Base-by-base conservation (phyloP, 257 asterid species). In the Penstemon barbatus region DNA sequence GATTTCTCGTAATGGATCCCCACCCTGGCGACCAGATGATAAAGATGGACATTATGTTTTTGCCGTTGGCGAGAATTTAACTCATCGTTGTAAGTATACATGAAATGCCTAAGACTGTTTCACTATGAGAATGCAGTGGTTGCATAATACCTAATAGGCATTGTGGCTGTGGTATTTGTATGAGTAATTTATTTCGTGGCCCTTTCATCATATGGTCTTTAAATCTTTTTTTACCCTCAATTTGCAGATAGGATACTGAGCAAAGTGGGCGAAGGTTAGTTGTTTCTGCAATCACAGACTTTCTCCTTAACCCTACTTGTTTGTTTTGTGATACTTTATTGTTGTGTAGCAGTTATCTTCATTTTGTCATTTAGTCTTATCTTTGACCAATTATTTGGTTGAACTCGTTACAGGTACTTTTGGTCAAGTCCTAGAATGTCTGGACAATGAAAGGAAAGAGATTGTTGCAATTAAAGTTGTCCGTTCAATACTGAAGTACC, bases 201-300 rank as follows among this genome's bases (percentile, higher is more conserved):
- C 63, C 4, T 37, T 36, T 42, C 25, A 4, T 46, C 13, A 63
- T 19, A 3, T 49, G 11, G 54, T 9, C 39, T 8, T 75, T 69
- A 64, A 66, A 80, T 70, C 68, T 6, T 52, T 57, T 56, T 46
- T n/a, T 67, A 45, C 72, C 54, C 69, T 71, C 62, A 43, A 57
- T 68, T 74, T 77, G 81, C 95, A 89, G 96, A 86, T 66, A 81
- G 91, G 79, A 89, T 89, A 80, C 84, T 87, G 58, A 75, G 96
- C 81, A 89, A 89, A 85, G 82, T 86, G 91, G 96, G 96, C 11
- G 96, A 89, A 89, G 96, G 96, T 89, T 70, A 73, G 94, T 75
- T 82, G 46, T 57, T 75, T 66, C 52, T 54, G 42, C 55, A 59
- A 39, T 74, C 8, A 5, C 69, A 1, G 69, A 49, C 15, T 49